Evolutionary conservation across 2,329 filamentous ascomycete genomes (phyloP), one percentile per base, ranked within the genome.

Genomic region (Blumeria graminis): DNA sequence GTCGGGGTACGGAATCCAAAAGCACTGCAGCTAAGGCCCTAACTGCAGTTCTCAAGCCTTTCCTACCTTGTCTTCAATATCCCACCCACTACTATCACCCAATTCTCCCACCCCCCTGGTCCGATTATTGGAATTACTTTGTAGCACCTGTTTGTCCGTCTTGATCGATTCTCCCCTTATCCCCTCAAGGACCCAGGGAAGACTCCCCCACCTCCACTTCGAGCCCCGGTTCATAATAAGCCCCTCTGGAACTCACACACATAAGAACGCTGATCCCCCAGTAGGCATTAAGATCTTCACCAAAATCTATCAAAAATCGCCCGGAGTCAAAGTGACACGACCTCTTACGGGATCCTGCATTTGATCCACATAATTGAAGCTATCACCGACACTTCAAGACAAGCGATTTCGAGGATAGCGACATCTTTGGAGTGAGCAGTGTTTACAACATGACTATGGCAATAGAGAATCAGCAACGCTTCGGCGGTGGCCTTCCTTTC

Each of bases 401-500:
- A 33, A 56, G 46, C 14, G n/a, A 8, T 16, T 33, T 56, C 28
- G 39, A 36, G 18, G 28, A 3, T 10, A 28, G 22, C 22, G 22
- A 28, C 22, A 28, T 28, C 22, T 28, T 28, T 28, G 22, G 22
- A 28, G 22, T 28, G 22, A 28, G 18, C 16, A 22, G n/a, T 38
- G 7, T 50, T 36, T 60, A 55, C 58, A 64, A 62, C 60, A 94
- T 94, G 88, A 92, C 87, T 72, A 94, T 94, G 87, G 86, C 89
- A 70, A 80, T 94, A 74, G 87, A 94, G 73, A 80, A 81, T 66
- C 85, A 88, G 70, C 87, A 90, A 72, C 86, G 81, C 73, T 86
- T 84, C 72, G 85, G 77, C 68, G 51, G 13, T 22, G 71, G 66
- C 59, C 76, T 94, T 73, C 80, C 79, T 69, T 92, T 90, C 74